These are phyloP conservation scores for Citrus medica DNA, from an alignment of 345 rosid genomes.

Conservation along the genomic window DNA sequence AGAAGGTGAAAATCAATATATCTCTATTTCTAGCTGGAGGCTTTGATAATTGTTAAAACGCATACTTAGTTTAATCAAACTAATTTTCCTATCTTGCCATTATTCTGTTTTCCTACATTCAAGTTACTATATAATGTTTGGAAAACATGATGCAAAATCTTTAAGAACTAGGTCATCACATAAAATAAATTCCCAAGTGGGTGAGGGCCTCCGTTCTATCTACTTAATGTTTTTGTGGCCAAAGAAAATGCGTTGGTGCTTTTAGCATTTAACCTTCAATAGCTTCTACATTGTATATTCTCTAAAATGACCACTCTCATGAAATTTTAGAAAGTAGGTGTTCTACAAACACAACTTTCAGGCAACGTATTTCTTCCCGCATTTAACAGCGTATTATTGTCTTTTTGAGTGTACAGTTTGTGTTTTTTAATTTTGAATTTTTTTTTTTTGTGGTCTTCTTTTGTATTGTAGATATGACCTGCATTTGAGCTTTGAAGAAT, in stretches of 20 bases:
- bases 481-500: constrained; percentile 82
- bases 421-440: neutral
- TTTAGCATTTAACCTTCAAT: neutral
- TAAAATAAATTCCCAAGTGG: neutral
- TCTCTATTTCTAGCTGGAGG: neutral
- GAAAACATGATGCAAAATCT: neutral
- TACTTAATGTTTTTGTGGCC: neutral
- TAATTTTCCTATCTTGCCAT: neutral
- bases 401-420: neutral
- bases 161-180: neutral
- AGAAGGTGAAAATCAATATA: neutral
- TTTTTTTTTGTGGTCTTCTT: neutral
- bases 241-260: neutral
- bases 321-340: neutral
- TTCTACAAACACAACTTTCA: neutral
- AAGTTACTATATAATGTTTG: neutral
- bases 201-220: neutral
- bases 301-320: neutral
- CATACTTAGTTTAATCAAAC: neutral
- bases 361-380: neutral
- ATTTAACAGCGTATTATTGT: neutral
- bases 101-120: neutral
- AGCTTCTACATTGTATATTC: neutral
- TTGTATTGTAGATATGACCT: constrained; percentile 54
- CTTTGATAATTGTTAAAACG: neutral